Evolutionary conservation across 345 rosid species (phyloP).

Genomic region (Capsella bursapastoris): DNA sequence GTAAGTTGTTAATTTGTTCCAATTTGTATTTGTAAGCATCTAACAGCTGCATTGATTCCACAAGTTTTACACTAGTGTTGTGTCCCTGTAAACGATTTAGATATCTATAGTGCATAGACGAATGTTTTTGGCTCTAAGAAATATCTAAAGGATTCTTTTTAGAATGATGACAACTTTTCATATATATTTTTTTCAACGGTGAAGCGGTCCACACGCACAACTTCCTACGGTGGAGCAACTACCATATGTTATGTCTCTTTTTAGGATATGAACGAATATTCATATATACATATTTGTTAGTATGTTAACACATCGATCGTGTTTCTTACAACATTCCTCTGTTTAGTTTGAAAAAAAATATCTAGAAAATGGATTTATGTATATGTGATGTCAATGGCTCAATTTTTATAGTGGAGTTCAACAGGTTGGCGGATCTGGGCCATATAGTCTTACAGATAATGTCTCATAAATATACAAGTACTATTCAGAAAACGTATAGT

Average conservation of each 20-base stretch:
- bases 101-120: conserved; percentile 19
- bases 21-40: background rate
- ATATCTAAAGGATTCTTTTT: conserved; percentile 36
- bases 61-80: conserved; percentile 17
- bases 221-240: conserved; percentile 47
- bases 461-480: background rate
- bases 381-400: conserved; percentile 34
- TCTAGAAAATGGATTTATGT: conserved; percentile 26
- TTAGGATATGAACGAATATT: conserved; percentile 40
- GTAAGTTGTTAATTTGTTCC: background rate
- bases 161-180: conserved; percentile 35
- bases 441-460: background rate
- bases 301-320: background rate
- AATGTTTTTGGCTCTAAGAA: conserved; percentile 10
- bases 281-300: background rate
- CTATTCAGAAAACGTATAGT: too few species aligned
- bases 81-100: background rate
- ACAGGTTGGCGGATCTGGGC: conserved; percentile 19
- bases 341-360: conserved; percentile 22
- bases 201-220: conserved; percentile 50
- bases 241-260: conserved; percentile 40
- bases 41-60: background rate
- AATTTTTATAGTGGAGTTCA: conserved; percentile 24
- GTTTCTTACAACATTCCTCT: conserved; percentile 14
- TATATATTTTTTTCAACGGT: conserved; percentile 34